Evolutionary conservation across 108 stramenopile genomes (phyloP).

Genomic region (Fistulifera solaris): DNA sequence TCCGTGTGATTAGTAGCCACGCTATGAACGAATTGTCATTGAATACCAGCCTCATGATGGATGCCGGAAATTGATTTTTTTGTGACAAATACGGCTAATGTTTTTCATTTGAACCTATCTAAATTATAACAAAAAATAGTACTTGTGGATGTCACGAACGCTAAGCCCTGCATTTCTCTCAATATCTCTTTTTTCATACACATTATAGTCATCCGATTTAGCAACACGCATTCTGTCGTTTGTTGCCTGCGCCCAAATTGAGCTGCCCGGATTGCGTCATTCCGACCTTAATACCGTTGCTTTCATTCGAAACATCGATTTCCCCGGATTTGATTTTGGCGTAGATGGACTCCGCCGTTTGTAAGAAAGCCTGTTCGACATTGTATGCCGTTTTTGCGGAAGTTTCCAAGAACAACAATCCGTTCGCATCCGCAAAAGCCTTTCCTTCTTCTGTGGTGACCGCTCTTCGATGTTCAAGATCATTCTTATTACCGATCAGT

Average conservation of each 20-base stretch:
- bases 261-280: constrained; percentile 21
- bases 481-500: constrained; percentile 96
- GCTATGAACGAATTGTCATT: constrained; percentile 32
- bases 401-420: constrained; percentile 97
- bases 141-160: too few relatives aligned
- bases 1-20: constrained; percentile 69
- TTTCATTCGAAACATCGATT: constrained; percentile 96
- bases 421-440: constrained; percentile 95
- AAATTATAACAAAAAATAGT: too few relatives aligned
- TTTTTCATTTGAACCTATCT: too few relatives aligned
- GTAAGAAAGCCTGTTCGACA: constrained; percentile 97
- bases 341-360: constrained; percentile 97
- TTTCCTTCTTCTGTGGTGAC: constrained; percentile 85
- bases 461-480: constrained; percentile 88
- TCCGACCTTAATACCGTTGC: constrained; percentile 92
- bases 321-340: constrained; percentile 91
- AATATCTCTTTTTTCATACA: too few relatives aligned
- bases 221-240: constrained; percentile 18
- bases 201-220: constrained; percentile 6
- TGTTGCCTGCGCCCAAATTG: constrained; percentile 29
- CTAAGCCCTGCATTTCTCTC: too few relatives aligned
- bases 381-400: constrained; percentile 96
- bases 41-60: background rate
- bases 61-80: background rate
- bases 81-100: too few relatives aligned